A percentile compares a stretch with the other conserved stretches of the same genome.
These are phyloP conservation scores for Aphanomyces astaci DNA, from an alignment of 352 stramenopile species.

Conservation along the genomic window DNA sequence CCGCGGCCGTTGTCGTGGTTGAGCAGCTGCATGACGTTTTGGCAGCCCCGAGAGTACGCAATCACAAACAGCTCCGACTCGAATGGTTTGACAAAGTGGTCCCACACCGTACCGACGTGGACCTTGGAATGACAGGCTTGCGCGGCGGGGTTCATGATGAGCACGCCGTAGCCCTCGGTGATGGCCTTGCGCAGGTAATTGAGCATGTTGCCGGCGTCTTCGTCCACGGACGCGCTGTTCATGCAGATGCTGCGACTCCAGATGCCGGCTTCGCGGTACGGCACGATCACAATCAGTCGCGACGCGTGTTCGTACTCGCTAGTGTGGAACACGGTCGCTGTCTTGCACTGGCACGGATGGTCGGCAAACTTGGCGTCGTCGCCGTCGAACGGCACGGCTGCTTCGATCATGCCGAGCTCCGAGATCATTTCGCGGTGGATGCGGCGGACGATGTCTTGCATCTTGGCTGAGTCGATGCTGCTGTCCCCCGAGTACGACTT, in stretches of 20 bases:
- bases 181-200: slow-evolving; percentile 72
- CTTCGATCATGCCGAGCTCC: slow-evolving; percentile 23
- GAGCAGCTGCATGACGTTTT: slow-evolving; percentile 76
- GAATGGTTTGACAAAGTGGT: slow-evolving; percentile 61
- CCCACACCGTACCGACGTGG: slow-evolving; percentile 74
- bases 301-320: not conserved
- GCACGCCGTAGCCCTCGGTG: slow-evolving; percentile 69
- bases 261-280: slow-evolving; percentile 76
- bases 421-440: slow-evolving; percentile 19
- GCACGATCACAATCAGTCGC: slow-evolving; percentile 71
- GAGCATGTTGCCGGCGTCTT: slow-evolving; percentile 70
- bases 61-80: slow-evolving; percentile 65
- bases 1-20: slow-evolving; percentile 70
- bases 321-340: slow-evolving; percentile 21
- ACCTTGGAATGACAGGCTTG: slow-evolving; percentile 61
- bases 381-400: slow-evolving; percentile 16
- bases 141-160: slow-evolving; percentile 75
- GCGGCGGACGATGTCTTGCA: slow-evolving; percentile 14
- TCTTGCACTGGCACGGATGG: slow-evolving; percentile 23
- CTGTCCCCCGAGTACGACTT: slow-evolving; percentile 18
- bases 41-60: slow-evolving; percentile 60
- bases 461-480: not conserved
- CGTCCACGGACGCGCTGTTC: slow-evolving; percentile 44
- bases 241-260: slow-evolving; percentile 81
- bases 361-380: slow-evolving; percentile 4